Conservation (phyloP, 768 basidiomycete genomes). For the Tricholoma sp. region DNA sequence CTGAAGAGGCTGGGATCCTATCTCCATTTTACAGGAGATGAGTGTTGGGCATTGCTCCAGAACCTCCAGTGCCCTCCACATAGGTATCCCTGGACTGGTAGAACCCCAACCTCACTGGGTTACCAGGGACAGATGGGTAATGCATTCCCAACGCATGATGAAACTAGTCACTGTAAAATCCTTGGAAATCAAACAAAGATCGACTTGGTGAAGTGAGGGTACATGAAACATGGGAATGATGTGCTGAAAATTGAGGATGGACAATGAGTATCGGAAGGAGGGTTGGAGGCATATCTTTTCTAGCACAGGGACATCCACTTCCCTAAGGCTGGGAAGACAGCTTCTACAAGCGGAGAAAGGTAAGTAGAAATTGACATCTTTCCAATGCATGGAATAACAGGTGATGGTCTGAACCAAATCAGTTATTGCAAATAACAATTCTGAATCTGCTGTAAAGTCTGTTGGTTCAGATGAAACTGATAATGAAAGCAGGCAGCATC, state of each 20-base stretch:
- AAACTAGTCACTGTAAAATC: neutral
- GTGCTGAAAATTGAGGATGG: neutral
- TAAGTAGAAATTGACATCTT: neutral
- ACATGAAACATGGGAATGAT: neutral
- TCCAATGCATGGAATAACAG: neutral
- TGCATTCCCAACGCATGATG: neutral
- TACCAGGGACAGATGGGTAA: neutral
- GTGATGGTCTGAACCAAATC: neutral
- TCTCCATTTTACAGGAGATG: neutral
- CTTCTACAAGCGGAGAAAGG: neutral
- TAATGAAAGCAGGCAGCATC: slow-evolving; percentile 1
- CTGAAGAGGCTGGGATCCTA: neutral
- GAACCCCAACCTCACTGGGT: neutral
- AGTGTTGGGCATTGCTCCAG: neutral
- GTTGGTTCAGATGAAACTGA: neutral
- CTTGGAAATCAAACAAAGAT: neutral
- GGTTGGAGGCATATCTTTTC: neutral
- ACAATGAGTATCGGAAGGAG: neutral
- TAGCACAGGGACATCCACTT: neutral
- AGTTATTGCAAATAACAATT: neutral
- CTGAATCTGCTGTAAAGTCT: neutral
- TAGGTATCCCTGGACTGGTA: neutral
- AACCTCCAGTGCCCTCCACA: neutral
- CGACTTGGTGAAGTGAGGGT: neutral
- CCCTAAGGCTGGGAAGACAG: neutral